These are phyloP conservation scores for Ustilago xerochloae DNA, from an alignment of 1,284 basidiomycete species.

Conservation along the genomic window DNA sequence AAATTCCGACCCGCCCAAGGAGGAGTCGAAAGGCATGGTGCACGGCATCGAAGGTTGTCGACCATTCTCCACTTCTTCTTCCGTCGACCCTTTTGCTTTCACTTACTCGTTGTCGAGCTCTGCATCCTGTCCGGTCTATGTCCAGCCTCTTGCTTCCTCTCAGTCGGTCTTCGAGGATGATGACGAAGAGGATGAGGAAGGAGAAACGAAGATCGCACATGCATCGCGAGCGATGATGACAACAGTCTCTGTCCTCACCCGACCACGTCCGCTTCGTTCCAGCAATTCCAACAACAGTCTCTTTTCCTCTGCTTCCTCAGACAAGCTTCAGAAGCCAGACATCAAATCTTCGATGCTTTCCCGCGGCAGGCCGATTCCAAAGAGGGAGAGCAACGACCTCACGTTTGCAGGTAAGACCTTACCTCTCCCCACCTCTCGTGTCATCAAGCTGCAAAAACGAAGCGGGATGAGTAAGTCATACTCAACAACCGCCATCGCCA, in stretches of 20 bases:
- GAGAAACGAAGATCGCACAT: background rate
- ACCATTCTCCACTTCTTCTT: conserved; percentile 1
- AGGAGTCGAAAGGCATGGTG: background rate
- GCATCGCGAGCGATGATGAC: conserved; percentile 10
- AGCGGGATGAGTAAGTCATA: conserved; percentile 11
- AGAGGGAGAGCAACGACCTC: background rate
- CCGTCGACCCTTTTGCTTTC: conserved; percentile 5
- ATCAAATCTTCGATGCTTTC: conserved; percentile 1
- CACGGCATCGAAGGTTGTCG: conserved; percentile 18
- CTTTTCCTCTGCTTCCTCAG: conserved; percentile 8
- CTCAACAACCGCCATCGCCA: conserved; percentile 8
- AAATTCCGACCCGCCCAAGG: too few relatives aligned
- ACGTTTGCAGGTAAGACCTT: conserved; percentile 10
- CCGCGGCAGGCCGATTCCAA: conserved; percentile 12
- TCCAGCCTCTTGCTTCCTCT: background rate
- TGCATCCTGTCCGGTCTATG: conserved; percentile 7
- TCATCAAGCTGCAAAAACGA: background rate
- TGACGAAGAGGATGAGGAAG: conserved; percentile 1
- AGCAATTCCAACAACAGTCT: conserved; percentile 9
- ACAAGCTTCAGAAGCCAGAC: background rate
- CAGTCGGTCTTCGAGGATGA: background rate
- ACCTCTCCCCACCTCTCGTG: background rate
- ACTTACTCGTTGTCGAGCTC: conserved; percentile 7
- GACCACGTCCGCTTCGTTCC: conserved; percentile 16
- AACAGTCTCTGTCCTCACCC: conserved; percentile 9